Evolutionary conservation across 306 rosid genomes (phyloP), one percentile per base, ranked within the genome.

Genomic region (Cicer cuneatum): DNA sequence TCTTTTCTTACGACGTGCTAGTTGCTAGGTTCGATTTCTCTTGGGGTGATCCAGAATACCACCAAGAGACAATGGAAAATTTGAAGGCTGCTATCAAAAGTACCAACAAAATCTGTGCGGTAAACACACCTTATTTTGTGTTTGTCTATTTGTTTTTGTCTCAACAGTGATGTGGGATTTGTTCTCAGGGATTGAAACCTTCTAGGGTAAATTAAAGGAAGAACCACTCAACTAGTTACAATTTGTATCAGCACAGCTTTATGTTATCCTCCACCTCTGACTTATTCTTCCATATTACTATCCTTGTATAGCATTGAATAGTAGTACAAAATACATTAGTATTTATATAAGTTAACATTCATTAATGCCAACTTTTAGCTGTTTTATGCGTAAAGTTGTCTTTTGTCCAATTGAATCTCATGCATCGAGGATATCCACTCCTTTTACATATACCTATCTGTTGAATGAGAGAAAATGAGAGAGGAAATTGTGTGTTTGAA

Each of bases 21-120:
- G 97, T 92, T 78, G 97, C 96, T 13, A 80, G 97, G 83, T 87
- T 92, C 45, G 97, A 92, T 66, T 90, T 90, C 77, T 90, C 97
- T 16, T 90, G 93, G 97, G 90, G 96, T 11, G 89, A 92, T 78
- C 53, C 84, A 18, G 89, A 85, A 51, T 92, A 83, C 73, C 97
- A 92, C 83, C 97, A 90, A 87, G 92, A 92, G 89, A 82, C 97
- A 40, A 35, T 88, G 78, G 92, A 87, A 81, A 92, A 92, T 75
- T 77, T 92, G 74, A 90, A 71, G 82, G 67, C 65, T 57, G 96
- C 97, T 19, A 60, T 92, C 73, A 90, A 84, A 73, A 51, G 38
- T 14, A 82, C 97, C 67, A 75, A 67, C 75, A 92, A 90, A 85
- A 93, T 92, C 9, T 92, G 97, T 71, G 92, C 93, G 56, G 97